Percentiles rank a stretch among this genome's conserved stretches.
Conservation (phyloP, 2,329 filamentous ascomycete species). For the Fusarium longipes region DNA sequence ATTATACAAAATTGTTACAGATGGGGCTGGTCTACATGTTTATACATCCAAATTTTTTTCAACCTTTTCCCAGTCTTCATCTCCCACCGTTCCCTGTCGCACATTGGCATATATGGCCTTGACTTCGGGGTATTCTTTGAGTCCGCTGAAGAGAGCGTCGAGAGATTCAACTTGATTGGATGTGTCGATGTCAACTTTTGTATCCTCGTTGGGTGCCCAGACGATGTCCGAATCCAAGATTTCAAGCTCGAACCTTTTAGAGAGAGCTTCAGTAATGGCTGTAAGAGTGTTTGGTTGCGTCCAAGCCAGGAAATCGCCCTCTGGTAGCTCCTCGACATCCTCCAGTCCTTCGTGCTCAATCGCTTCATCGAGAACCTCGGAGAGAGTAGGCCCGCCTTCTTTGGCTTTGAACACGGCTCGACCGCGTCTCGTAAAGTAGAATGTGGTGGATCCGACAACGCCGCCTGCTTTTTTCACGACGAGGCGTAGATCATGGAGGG, state of each 20-base stretch:
- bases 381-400: conserved; percentile 65
- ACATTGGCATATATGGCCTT: conserved; percentile 84
- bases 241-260: conserved; percentile 70
- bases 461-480: conserved; percentile 79
- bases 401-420: conserved; percentile 73
- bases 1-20: conserved; percentile 40
- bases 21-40: conserved; percentile 33
- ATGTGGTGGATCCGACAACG: conserved; percentile 77
- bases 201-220: conserved; percentile 86
- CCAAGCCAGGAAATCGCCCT: conserved; percentile 75
- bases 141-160: conserved; percentile 65
- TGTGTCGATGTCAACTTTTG: conserved; percentile 71
- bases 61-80: conserved; percentile 66
- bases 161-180: conserved; percentile 67
- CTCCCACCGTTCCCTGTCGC: conserved; percentile 60
- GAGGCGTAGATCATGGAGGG: conserved; percentile 77
- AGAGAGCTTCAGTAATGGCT: conserved; percentile 60
- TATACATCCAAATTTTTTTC: conserved; percentile 64
- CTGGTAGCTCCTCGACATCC: conserved; percentile 74
- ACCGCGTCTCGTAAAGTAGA: conserved; percentile 86
- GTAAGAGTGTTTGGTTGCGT: conserved; percentile 51
- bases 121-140: conserved; percentile 77
- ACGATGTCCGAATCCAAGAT: conserved; percentile 83
- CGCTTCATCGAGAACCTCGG: conserved; percentile 81
- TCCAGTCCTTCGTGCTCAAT: conserved; percentile 83